Percentiles rank a stretch among this genome's conserved stretches.
phyloP scores from a whole-genome alignment of 768 basidiomycete species.

The Serendipita indica region DNA sequence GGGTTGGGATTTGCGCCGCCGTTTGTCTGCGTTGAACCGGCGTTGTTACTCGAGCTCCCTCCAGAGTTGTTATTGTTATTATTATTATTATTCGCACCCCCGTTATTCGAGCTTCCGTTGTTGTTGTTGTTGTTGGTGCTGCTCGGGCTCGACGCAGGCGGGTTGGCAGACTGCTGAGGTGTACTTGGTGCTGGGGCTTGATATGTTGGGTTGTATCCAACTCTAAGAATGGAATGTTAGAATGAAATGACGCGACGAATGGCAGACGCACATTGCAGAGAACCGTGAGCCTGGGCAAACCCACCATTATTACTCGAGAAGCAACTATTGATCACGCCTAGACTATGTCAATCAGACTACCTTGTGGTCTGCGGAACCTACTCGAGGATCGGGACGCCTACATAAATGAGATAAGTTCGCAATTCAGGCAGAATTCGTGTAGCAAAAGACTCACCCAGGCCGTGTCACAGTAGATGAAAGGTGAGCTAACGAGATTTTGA shows the following conservation, averaged over 20 bases:
- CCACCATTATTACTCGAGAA: neutral
- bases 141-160: neutral
- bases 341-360: neutral
- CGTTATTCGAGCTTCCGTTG: neutral
- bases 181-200: neutral
- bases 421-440: neutral
- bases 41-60: neutral
- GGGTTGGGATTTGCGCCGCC: neutral
- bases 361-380: neutral
- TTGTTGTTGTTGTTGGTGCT: no score
- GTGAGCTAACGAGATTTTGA: neutral
- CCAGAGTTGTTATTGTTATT: neutral
- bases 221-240: neutral
- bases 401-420: neutral
- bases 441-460: neutral
- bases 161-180: no score
- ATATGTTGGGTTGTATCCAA: neutral
- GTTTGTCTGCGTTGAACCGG: no score
- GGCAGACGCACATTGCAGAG: neutral
- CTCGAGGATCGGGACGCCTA: neutral
- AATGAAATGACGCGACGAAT: neutral
- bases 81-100: no score
- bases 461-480: neutral
- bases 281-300: neutral
- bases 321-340: neutral